phyloP scores from a whole-genome alignment of 169 alveolate genomes.

The Plasmodium relictum region DNA sequence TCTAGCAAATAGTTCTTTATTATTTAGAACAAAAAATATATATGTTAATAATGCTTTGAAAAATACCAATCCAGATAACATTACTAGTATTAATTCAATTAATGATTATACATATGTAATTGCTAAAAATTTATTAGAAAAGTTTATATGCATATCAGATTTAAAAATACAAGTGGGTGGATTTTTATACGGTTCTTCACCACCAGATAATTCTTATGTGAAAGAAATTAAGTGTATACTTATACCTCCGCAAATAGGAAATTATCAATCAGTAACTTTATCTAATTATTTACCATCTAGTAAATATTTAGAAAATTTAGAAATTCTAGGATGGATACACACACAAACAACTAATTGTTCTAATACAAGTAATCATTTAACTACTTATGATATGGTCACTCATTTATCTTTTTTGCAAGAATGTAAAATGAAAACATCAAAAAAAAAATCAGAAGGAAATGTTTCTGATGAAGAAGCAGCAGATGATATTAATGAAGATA shows the following conservation, averaged over 20 bases:
- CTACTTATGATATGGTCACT: constrained; percentile 79
- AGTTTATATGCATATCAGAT: constrained; percentile 97
- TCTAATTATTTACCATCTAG: constrained; percentile 96
- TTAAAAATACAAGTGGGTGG: constrained; percentile 98
- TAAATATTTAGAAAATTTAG: constrained; percentile 94
- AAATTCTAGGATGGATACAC: constrained; percentile 99
- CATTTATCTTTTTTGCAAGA: constrained; percentile 72
- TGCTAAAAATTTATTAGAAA: constrained; percentile 98
- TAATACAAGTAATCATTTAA: constrained; percentile 88
- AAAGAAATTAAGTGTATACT: constrained; percentile 96
- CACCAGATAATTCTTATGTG: constrained; percentile 82
- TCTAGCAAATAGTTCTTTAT: constrained; percentile 97
- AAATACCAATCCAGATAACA: constrained; percentile 76
- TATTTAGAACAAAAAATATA: constrained; percentile 97
- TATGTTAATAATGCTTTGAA: constrained; percentile 91
- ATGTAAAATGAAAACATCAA: constrained; percentile 32
- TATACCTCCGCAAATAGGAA: constrained; percentile 99
- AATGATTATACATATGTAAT: constrained; percentile 94
- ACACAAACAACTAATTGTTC: constrained; percentile 93
- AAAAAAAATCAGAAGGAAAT: constrained; percentile 9
- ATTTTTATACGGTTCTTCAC: constrained; percentile 93
- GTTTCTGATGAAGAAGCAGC: constrained; percentile 8
- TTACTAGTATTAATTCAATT: constrained; percentile 61
- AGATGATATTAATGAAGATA: constrained; percentile 10
- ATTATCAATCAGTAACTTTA: constrained; percentile 93